These are phyloP conservation scores for Pichia sp. DNA, from an alignment of 1,139 yeast genomes.

Conservation along the genomic window DNA sequence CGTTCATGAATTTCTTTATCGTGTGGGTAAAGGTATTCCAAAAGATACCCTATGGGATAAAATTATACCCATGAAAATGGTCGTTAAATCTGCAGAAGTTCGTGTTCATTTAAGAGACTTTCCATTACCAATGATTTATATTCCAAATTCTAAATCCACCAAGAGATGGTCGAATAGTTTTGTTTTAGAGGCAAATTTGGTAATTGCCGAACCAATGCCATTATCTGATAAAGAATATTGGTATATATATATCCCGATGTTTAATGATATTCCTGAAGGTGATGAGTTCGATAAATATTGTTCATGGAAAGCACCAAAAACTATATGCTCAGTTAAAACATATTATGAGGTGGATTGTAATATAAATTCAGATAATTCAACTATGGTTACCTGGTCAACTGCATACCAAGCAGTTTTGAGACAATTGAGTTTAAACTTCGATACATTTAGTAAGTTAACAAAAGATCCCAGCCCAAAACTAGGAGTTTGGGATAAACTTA, in stretches of 20 bases:
- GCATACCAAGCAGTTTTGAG: conserved; percentile 76
- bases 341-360: conserved; percentile 55
- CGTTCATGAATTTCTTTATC: conserved; percentile 55
- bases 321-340: conserved; percentile 70
- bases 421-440: conserved; percentile 72
- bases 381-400: conserved; percentile 80
- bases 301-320: conserved; percentile 62
- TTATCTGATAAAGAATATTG: conserved; percentile 24
- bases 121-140: conserved; percentile 47
- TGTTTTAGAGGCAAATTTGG: conserved; percentile 38
- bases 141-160: conserved; percentile 34
- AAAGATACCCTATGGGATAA: conserved; percentile 60
- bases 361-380: conserved; percentile 51
- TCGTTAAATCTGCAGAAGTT: conserved; percentile 44
- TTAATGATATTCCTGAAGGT: conserved; percentile 33
- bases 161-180: conserved; percentile 26
- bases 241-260: conserved; percentile 52
- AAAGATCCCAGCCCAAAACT: conserved; percentile 77
- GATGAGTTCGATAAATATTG: conserved; percentile 40
- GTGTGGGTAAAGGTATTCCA: conserved; percentile 82
- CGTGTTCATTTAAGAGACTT: conserved; percentile 63
- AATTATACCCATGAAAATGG: conserved; percentile 54
- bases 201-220: conserved; percentile 43
- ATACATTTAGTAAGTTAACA: conserved; percentile 75
- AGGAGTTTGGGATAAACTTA: conserved; percentile 77